Base-by-base conservation (phyloP, 2,329 filamentous ascomycete genomes). In the Trichoderma cornu-damae region DNA sequence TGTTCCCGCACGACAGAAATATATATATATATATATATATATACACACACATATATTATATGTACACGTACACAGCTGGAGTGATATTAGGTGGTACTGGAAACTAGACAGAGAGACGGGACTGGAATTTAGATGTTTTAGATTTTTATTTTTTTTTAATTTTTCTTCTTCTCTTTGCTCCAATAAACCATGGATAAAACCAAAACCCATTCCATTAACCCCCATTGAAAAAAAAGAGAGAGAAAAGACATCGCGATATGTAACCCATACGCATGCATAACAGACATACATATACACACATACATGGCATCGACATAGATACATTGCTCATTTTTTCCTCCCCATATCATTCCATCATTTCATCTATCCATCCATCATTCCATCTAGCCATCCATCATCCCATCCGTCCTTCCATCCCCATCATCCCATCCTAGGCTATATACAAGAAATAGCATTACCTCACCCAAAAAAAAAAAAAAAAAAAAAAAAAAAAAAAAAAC, bases 41-140 rank as follows among this genome's bases (percentile, higher is more conserved):
- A n/a, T n/a, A n/a, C n/a, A n/a, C n/a, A n/a, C n/a, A n/a, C n/a
- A n/a, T n/a, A n/a, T n/a, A n/a, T n/a, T n/a, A n/a, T n/a, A n/a
- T n/a, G n/a, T n/a, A n/a, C n/a, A n/a, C n/a, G n/a, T n/a, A n/a
- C n/a, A n/a, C n/a, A n/a, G n/a, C n/a, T n/a, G n/a, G n/a, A n/a
- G n/a, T n/a, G n/a, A n/a, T n/a, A n/a, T 8, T 22, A 44, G 22
- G 24, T n/a, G 16, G 18, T n/a, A 51, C 5, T 40, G 48, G 35
- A 30, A 14, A 51, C 24, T 37, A 40, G 24, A 12, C 24, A n/a
- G n/a, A n/a, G n/a, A n/a, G n/a, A n/a, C 20, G 6, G 35, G 35
- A 16, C 18, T 52, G 49, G 49, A 43, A 52, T 52, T 52, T 26
- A 42, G 26, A 51, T 20, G n/a, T n/a, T 52, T 52, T 26, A 42